Evolutionary conservation across 23 red algal genomes (phyloP).

Genomic region (Pyropia haitanensis): DNA sequence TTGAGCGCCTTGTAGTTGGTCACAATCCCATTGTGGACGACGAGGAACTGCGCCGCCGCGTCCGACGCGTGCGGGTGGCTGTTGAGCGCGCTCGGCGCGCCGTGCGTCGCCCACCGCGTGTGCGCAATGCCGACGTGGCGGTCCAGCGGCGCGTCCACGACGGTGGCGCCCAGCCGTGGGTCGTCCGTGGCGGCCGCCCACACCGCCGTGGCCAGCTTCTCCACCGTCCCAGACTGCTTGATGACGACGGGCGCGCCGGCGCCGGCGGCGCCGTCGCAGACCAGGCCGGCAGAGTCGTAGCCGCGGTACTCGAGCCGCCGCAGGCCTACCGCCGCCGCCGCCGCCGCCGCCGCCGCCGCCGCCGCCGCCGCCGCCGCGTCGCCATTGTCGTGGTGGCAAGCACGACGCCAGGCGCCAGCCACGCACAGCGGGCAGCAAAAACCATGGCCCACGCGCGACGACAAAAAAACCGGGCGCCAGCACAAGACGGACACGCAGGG

Average conservation of each 20-base stretch:
- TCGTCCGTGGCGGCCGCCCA: not conserved
- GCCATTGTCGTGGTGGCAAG: too few species aligned
- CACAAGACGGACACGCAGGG: too few species aligned
- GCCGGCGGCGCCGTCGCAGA: constrained; percentile 45
- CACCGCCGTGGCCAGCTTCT: constrained; percentile 31
- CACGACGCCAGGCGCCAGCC: too few species aligned
- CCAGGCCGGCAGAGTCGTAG: constrained; percentile 88
- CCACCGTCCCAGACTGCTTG: constrained; percentile 66
- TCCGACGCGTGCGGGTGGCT: constrained; percentile 82
- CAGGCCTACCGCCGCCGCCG: constrained; percentile 32
- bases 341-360: too few species aligned
- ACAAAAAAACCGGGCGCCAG: too few species aligned
- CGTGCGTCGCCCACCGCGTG: constrained; percentile 97
- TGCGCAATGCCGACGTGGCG: constrained; percentile 93
- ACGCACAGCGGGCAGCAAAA: too few species aligned
- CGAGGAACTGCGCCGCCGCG: constrained; percentile 69
- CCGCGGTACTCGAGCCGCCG: constrained; percentile 94
- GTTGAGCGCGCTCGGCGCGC: constrained; percentile 61
- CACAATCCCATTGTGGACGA: constrained; percentile 99
- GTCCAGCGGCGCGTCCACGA: constrained; percentile 20
- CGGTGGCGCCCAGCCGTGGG: not conserved
- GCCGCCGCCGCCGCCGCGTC: too few species aligned
- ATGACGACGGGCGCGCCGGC: constrained; percentile 48
- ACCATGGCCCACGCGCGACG: too few species aligned
- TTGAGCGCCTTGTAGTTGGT: constrained; percentile 83